Percentiles rank a stretch among this genome's conserved stretches.
Evolutionary conservation across 176 grass and related monocot species (phyloP).

Genomic region (Ensete ventricosum): DNA sequence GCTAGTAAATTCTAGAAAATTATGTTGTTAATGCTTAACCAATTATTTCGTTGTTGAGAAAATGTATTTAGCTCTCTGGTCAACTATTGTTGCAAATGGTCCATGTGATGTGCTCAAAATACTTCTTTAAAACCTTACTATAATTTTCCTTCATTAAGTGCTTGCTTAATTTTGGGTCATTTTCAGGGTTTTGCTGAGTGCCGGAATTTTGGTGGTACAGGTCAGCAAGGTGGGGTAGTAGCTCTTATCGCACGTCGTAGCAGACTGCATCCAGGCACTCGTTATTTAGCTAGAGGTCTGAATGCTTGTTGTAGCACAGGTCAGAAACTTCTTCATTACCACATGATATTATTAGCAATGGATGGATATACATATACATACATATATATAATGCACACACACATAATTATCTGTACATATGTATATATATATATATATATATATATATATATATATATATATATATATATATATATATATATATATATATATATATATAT

Average conservation of each 20-base stretch:
- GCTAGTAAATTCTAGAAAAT: too few relatives aligned
- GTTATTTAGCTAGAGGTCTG: constrained; percentile 89
- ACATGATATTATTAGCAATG: neutral
- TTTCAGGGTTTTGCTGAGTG: constrained; percentile 90
- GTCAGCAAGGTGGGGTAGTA: constrained; percentile 57
- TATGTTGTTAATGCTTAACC: neutral
- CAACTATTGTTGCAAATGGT: neutral
- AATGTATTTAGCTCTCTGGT: neutral
- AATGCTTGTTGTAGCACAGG: constrained; percentile 96
- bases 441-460: too few relatives aligned
- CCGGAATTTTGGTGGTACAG: constrained; percentile 57
- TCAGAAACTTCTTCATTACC: neutral
- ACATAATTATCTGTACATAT: too few relatives aligned
- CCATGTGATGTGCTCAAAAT: neutral
- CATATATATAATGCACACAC: too few relatives aligned
- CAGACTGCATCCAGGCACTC: constrained; percentile 90
- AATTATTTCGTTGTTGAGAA: neutral
- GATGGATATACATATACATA: neutral
- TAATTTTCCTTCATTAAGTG: neutral
- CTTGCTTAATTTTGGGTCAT: neutral
- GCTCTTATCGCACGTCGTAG: constrained; percentile 93
- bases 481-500: too few relatives aligned
- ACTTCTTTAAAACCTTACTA: neutral
- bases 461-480: too few relatives aligned
- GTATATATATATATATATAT: too few relatives aligned